Evolutionary conservation across 306 rosid species (phyloP), one percentile per base, ranked within the genome.

Genomic region (Gastrolobium villosum): DNA sequence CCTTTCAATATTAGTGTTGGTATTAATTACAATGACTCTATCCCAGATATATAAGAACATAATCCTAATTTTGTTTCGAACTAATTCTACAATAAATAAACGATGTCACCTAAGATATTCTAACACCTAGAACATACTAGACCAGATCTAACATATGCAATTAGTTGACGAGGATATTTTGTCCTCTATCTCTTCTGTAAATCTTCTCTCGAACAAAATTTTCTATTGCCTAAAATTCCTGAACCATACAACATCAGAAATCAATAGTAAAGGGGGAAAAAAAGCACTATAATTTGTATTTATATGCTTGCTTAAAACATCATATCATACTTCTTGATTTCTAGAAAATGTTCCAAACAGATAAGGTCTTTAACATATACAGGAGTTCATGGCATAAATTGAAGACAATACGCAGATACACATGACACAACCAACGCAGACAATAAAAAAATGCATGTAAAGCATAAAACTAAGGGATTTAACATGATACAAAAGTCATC

Each of bases 161-260:
- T 20, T 20, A 20, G 26, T 20, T 20, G 26, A 20, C 26, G 26
- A 20, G 26, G 26, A 1, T 20, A 20, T 20, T 20, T 20, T 20
- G 26, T 20, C 26, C 26, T 20, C 26, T 20, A 20, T 20, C 26
- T 20, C 26, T 20, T 20, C 26, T 20, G 26, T 20, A 20, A 20
- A 20, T 20, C 26, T 20, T 20, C 26, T 20, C 26, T 20, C 26
- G 26, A 20, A 20, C 26, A 20, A 20, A 20, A 20, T 20, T 20
- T 20, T 20, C 26, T 20, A 20, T 20, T 20, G 26, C 37, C 9
- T 26, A 9, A 71, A 37, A 54, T 37, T 28, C 41, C 26, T 39
- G 28, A 72, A 30, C 40, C 41, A 72, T 72, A 72, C 40, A 55
- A 28, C 54, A 55, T 5, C 50, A 75, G n/a, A 75, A 35, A 20